These are phyloP conservation scores for Strobilomyces dryophilus DNA, from an alignment of 768 basidiomycete species.

Conservation along the genomic window DNA sequence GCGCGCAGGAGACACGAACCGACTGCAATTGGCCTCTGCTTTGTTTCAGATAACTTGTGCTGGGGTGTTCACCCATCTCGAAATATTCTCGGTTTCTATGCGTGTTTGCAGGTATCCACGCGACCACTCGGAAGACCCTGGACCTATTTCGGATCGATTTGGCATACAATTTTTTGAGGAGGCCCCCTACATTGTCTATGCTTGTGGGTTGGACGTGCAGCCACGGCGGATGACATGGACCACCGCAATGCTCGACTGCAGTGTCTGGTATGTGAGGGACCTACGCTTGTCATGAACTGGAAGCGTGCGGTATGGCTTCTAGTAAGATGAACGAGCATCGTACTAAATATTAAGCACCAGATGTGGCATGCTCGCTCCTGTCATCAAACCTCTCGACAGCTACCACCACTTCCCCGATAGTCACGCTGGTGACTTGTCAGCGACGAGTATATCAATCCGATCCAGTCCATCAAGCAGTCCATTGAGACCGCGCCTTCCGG, in stretches of 20 bases:
- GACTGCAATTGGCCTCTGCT: slow-evolving; percentile 6
- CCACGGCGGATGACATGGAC: slow-evolving; percentile 10
- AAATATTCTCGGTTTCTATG: not conserved
- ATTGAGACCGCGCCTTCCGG: not conserved
- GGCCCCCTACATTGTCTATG: slow-evolving; percentile 4
- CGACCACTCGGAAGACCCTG: not conserved
- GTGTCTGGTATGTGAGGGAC: not conserved
- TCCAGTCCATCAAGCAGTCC: not conserved
- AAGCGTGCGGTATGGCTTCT: slow-evolving; percentile 4
- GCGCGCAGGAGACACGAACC: not conserved
- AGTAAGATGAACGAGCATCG: too few relatives aligned
- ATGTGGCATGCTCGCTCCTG: not conserved
- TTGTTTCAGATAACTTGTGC: not conserved
- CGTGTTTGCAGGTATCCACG: too few relatives aligned
- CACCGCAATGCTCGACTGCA: slow-evolving; percentile 9
- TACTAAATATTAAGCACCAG: not conserved
- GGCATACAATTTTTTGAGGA: slow-evolving; percentile 1
- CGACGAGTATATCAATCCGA: not conserved
- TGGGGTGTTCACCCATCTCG: not conserved
- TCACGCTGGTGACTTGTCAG: slow-evolving; percentile 4
- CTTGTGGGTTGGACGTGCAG: slow-evolving; percentile 7
- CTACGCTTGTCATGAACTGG: not conserved
- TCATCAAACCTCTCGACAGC: not conserved
- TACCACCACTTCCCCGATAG: not conserved
- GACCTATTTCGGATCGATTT: not conserved